Percentiles rank a stretch among this genome's conserved stretches.
phyloP scores from a whole-genome alignment of 2,329 filamentous ascomycete genomes.

The Xylariaceae sp. region DNA sequence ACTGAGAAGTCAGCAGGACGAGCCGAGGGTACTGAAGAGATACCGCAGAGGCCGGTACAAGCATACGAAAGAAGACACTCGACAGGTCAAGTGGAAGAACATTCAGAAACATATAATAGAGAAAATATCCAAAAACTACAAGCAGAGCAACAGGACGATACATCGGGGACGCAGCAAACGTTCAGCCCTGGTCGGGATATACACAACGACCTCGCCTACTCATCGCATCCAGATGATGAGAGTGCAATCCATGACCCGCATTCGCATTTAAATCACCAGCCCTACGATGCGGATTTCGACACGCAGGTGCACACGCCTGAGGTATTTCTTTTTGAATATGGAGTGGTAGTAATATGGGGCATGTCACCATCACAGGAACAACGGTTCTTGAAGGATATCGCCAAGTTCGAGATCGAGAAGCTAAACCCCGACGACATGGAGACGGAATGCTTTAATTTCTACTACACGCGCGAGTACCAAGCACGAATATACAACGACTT shows the following conservation, averaged over 20 bases:
- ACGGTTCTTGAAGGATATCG: conserved; percentile 88
- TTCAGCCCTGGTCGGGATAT: conserved; percentile 33
- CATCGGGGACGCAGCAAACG: conserved; percentile 33
- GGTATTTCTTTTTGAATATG: conserved; percentile 95
- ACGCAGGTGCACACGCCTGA: conserved; percentile 89
- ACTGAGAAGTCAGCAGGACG: conserved; percentile 41
- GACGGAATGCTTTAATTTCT: conserved; percentile 97
- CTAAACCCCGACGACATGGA: conserved; percentile 86
- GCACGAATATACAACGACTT: conserved; percentile 99
- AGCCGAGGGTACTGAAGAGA: conserved; percentile 41
- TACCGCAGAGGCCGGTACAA: conserved; percentile 43
- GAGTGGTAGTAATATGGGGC: conserved; percentile 97
- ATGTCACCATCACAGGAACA: conserved; percentile 92
- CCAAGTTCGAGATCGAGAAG: conserved; percentile 92
- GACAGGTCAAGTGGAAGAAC: conserved; percentile 71
- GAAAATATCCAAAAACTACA: conserved; percentile 68
- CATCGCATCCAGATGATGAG: conserved; percentile 34
- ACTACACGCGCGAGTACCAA: conserved; percentile 97
- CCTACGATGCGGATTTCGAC: conserved; percentile 72
- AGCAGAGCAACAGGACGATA: conserved; percentile 32
- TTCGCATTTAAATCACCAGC: conserved; percentile 34
- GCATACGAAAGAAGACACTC: conserved; percentile 71
- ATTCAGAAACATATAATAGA: conserved; percentile 57
- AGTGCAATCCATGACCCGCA: conserved; percentile 39
- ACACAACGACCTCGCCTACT: conserved; percentile 41